Percentiles rank a stretch among this genome's conserved stretches.
phyloP scores from a whole-genome alignment of 805 yeast species.

The Sugiyamaella qingdaonensis region DNA sequence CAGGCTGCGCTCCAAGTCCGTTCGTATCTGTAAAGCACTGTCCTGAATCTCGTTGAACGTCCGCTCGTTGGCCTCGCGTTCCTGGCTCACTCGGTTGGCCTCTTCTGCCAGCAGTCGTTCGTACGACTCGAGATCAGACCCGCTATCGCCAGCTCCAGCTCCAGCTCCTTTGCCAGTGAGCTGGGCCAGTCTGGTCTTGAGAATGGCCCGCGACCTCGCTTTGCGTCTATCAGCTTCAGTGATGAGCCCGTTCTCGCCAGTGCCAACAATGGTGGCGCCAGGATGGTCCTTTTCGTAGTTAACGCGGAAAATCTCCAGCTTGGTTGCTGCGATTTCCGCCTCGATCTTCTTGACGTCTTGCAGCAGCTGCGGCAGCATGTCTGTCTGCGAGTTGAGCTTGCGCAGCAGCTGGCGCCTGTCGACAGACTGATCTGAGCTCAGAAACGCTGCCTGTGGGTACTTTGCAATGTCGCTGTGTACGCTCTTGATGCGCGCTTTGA shows the following conservation, averaged over 20 bases:
- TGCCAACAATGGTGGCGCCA: conserved; percentile 63
- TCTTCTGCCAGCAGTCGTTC: conserved; percentile 41
- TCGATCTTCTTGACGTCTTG: conserved; percentile 60
- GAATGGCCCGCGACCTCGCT: conserved; percentile 71
- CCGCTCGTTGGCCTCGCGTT: conserved; percentile 51
- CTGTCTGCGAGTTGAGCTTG: conserved; percentile 60
- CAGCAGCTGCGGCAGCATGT: conserved; percentile 68
- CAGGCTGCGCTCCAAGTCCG: conserved; percentile 42
- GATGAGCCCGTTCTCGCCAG: conserved; percentile 82
- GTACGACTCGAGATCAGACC: conserved; percentile 45
- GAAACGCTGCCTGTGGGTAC: conserved; percentile 20
- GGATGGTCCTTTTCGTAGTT: conserved; percentile 62
- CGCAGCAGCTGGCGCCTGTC: conserved; percentile 50
- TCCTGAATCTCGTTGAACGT: conserved; percentile 68
- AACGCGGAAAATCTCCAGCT: conserved; percentile 58
- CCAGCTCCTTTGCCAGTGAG: conserved; percentile 61
- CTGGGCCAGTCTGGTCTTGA: conserved; percentile 87
- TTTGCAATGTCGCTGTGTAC: conserved; percentile 38
- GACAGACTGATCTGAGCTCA: conserved; percentile 34
- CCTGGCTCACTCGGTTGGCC: conserved; percentile 50
- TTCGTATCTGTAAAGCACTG: conserved; percentile 61
- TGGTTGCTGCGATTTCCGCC: conserved; percentile 60
- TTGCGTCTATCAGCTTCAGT: conserved; percentile 80
- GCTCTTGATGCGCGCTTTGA: conserved; percentile 56
- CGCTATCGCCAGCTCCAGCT: conserved; percentile 41